Evolutionary conservation across 176 grass and related monocot genomes (phyloP).

Genomic region (Poa annua): DNA sequence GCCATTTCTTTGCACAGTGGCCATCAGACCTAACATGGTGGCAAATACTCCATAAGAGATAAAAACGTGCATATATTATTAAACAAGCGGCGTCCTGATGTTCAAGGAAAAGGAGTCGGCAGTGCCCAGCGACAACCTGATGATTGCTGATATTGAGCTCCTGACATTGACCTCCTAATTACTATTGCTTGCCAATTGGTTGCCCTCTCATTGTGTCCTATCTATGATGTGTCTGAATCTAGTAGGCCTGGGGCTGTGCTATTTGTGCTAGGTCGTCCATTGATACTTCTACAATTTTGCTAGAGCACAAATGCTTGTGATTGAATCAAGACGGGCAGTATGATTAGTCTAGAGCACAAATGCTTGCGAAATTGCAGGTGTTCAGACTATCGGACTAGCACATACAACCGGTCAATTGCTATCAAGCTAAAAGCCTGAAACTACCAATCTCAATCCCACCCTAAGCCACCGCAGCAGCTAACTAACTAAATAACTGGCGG

Average conservation of each 20-base stretch:
- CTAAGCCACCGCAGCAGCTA: background rate
- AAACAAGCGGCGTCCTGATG: too few species aligned
- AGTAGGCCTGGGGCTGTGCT: background rate
- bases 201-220: background rate
- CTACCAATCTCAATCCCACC: background rate
- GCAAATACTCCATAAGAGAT: background rate
- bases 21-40: constrained; percentile 50
- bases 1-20: constrained; percentile 59
- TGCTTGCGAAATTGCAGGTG: background rate
- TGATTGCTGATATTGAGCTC: background rate
- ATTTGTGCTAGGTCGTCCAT: background rate
- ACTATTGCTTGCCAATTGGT: background rate
- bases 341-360: background rate
- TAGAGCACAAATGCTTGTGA: background rate
- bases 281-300: background rate
- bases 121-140: background rate
- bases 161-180: background rate
- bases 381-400: background rate
- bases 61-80: background rate
- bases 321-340: too few species aligned
- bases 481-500: background rate
- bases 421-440: constrained; percentile 3
- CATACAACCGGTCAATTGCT: background rate
- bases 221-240: background rate
- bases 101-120: too few species aligned